phyloP scores from a whole-genome alignment of 768 basidiomycete species.

The Leccinum uliginosum region DNA sequence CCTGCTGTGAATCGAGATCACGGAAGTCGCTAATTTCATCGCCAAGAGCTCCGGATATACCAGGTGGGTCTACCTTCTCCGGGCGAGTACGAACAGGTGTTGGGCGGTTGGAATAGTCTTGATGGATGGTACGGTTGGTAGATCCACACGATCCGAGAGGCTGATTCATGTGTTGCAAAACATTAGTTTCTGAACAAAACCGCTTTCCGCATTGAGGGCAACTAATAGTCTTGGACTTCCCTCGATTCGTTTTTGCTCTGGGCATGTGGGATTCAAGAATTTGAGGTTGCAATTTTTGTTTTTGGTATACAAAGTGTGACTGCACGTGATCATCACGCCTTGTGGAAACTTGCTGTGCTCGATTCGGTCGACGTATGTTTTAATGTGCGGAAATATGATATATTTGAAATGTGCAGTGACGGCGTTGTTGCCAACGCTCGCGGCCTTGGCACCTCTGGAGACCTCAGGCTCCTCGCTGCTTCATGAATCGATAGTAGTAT shows the following conservation, averaged over 20 bases:
- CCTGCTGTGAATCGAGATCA: not conserved
- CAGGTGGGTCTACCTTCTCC: not conserved
- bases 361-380: too few relatives aligned
- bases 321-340: too few relatives aligned
- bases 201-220: not conserved
- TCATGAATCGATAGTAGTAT: too few relatives aligned
- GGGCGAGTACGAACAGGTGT: not conserved
- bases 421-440: too few relatives aligned
- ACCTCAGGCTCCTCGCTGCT: too few relatives aligned
- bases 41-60: not conserved
- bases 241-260: not conserved
- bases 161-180: slow-evolving; percentile 3
- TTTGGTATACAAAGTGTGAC: too few relatives aligned
- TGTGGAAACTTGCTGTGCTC: too few relatives aligned
- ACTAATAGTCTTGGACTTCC: not conserved
- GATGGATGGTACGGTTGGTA: not conserved
- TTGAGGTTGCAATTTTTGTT: not conserved
- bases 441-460: too few relatives aligned
- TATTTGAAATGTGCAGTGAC: too few relatives aligned
- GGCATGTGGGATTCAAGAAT: not conserved
- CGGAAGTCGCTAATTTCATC: too few relatives aligned
- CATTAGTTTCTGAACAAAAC: not conserved
- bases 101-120: not conserved
- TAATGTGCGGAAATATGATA: too few relatives aligned
- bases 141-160: not conserved